These are phyloP conservation scores for Quercus aquifolioides DNA, from an alignment of 306 rosid genomes.

Conservation along the genomic window DNA sequence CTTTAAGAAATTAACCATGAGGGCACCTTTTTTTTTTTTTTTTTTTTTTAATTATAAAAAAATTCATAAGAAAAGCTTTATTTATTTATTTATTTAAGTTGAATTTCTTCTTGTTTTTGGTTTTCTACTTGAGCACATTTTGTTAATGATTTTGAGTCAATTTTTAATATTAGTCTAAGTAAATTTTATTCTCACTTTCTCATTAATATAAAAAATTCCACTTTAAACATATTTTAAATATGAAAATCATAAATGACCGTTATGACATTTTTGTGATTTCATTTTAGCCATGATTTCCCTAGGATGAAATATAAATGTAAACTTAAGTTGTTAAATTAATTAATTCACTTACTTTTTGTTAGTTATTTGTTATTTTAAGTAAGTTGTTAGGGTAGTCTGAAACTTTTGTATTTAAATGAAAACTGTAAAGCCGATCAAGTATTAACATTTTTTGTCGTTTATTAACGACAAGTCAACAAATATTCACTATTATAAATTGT, in stretches of 20 bases:
- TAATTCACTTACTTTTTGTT: neutral
- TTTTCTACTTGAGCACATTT: no score
- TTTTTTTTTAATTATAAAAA: no score
- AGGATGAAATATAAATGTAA: neutral
- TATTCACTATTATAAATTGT: neutral
- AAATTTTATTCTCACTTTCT: no score
- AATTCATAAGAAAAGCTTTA: neutral
- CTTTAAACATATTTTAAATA: neutral
- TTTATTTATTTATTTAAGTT: neutral
- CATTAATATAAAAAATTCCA: neutral
- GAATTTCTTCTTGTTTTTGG: no score
- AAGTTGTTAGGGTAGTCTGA: neutral
- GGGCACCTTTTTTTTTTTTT: no score
- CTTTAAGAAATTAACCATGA: neutral
- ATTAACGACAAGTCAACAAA: neutral
- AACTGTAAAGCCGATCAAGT: neutral
- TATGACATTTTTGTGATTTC: neutral
- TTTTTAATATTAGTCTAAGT: no score
- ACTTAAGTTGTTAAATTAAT: neutral
- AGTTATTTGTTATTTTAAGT: neutral
- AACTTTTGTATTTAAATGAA: neutral
- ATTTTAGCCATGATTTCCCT: neutral
- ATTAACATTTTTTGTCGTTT: neutral
- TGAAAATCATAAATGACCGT: neutral
- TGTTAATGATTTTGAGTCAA: no score